A percentile compares a stretch with the other conserved stretches of the same genome.
Conservation (phyloP, 768 basidiomycete genomes). For the Tricholoma sp. region DNA sequence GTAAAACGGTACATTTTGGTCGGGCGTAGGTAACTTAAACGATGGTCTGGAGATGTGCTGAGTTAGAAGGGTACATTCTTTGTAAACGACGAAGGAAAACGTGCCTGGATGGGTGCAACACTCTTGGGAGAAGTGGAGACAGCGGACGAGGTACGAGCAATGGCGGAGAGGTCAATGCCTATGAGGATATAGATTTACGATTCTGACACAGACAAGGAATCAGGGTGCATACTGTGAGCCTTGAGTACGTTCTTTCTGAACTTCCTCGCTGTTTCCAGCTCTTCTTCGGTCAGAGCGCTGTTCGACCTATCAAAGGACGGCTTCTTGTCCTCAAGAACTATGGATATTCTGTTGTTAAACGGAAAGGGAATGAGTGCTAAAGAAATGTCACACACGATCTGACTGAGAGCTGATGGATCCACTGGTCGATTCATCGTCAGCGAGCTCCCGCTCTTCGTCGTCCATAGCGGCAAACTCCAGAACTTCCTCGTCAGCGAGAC, state of each 20-base stretch:
- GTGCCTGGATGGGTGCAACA: background rate
- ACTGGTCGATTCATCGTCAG: constrained; percentile 23
- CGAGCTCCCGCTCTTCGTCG: constrained; percentile 50
- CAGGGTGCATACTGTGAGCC: constrained; percentile 38
- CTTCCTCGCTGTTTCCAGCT: constrained; percentile 55
- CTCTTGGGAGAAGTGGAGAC: constrained; percentile 47
- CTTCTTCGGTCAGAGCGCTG: constrained; percentile 53
- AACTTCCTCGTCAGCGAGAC: constrained; percentile 54
- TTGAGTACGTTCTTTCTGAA: constrained; percentile 75
- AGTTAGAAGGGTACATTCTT: background rate
- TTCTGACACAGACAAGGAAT: background rate
- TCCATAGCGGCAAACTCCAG: constrained; percentile 52
- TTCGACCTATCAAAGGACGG: constrained; percentile 30
- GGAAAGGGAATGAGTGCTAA: background rate
- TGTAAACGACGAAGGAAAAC: background rate
- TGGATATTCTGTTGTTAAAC: background rate
- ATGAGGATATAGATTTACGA: constrained; percentile 1
- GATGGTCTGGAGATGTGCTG: background rate
- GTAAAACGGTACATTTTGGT: background rate
- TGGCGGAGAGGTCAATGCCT: constrained; percentile 63
- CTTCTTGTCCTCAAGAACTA: constrained; percentile 23
- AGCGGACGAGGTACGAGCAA: constrained; percentile 79
- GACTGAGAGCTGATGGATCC: constrained; percentile 14
- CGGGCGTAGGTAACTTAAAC: background rate
- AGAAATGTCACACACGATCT: constrained; percentile 12